These are phyloP conservation scores for Talaromyces albobiverticillius DNA, from an alignment of 2,329 filamentous ascomycete genomes.

Conservation along the genomic window DNA sequence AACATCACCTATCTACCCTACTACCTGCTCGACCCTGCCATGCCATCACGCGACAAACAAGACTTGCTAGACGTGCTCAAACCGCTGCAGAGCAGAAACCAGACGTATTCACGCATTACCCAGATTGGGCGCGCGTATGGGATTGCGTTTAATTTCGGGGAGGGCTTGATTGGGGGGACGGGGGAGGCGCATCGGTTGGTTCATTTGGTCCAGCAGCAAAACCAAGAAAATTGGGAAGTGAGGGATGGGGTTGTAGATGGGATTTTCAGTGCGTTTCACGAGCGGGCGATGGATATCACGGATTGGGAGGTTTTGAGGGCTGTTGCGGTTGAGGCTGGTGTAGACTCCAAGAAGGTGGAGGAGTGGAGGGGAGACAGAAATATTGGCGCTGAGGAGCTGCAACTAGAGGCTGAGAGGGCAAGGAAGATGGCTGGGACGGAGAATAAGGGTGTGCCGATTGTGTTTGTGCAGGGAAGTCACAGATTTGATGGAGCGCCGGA, in stretches of 20 bases:
- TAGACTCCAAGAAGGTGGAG: background rate
- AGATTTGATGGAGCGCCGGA: constrained; percentile 14
- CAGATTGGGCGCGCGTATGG: constrained; percentile 10
- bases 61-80: background rate
- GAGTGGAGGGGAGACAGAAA: constrained; percentile 7
- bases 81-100: background rate
- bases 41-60: constrained; percentile 1
- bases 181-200: constrained; percentile 11
- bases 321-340: constrained; percentile 7
- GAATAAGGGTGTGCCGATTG: constrained; percentile 7
- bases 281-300: constrained; percentile 9
- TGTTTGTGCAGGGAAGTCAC: constrained; percentile 9
- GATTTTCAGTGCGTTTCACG: constrained; percentile 1
- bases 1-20: constrained; percentile 11
- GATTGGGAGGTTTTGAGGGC: constrained; percentile 2
- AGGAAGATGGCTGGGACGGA: background rate
- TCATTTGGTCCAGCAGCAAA: constrained; percentile 10
- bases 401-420: background rate
- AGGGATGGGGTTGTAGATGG: constrained; percentile 1
- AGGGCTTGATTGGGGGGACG: constrained; percentile 8
- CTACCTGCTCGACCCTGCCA: constrained; percentile 11
- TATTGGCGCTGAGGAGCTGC: constrained; percentile 3
- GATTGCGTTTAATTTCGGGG: constrained; percentile 5
- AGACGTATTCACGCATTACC: constrained; percentile 8
- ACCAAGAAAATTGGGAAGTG: background rate